Evolutionary conservation across 371 early-diverging fungal species (phyloP).

Genomic region (Lichtheimia ramosa): DNA sequence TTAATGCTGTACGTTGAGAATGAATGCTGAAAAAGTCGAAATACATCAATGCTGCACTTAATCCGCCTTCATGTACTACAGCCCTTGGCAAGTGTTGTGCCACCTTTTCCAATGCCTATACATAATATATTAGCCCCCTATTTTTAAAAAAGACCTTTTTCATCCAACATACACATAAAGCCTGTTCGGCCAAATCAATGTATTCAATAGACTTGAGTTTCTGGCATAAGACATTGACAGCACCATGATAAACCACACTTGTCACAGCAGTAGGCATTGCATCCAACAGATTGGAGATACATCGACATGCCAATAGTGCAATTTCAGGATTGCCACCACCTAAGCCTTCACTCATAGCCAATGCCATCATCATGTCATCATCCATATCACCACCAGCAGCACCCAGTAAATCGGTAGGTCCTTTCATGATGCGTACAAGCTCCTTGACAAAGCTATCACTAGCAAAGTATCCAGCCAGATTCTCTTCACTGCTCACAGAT

Average conservation of each 20-base stretch:
- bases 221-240: constrained; percentile 70
- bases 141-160: too few species aligned
- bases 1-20: constrained; percentile 83
- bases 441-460: constrained; percentile 58
- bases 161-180: constrained; percentile 53
- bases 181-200: constrained; percentile 91
- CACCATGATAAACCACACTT: constrained; percentile 70
- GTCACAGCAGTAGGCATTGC: constrained; percentile 76
- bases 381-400: constrained; percentile 24
- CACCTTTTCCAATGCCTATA: constrained; percentile 72
- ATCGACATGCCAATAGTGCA: constrained; percentile 86
- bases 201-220: constrained; percentile 84
- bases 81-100: constrained; percentile 70
- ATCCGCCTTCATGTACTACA: constrained; percentile 77
- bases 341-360: constrained; percentile 46
- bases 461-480: constrained; percentile 55
- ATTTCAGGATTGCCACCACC: constrained; percentile 66
- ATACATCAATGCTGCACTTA: constrained; percentile 79
- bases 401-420: constrained; percentile 28
- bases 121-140: neutral
- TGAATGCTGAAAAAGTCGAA: constrained; percentile 89
- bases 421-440: constrained; percentile 57
- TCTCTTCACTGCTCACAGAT: constrained; percentile 72
- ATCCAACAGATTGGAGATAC: constrained; percentile 85
- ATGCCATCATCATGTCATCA: constrained; percentile 47